Base-by-base conservation (phyloP, 306 rosid species). In the Quercus alba region DNA sequence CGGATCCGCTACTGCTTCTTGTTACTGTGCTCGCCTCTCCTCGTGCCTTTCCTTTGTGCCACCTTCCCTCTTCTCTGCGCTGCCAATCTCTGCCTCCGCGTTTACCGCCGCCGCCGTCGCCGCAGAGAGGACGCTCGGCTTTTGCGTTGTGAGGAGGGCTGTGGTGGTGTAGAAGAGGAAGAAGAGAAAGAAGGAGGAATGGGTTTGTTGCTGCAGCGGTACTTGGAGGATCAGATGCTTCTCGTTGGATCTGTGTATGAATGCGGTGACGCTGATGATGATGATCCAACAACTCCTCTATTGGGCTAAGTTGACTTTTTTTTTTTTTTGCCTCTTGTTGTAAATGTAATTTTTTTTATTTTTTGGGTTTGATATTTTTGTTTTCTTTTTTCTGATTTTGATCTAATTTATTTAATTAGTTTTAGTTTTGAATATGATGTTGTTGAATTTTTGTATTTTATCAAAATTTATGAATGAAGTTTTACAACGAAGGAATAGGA, bases 211-310 rank as follows among this genome's bases (percentile, higher is more conserved):
- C 63, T 85, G 75, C 88, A 81, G 83, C 82, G 88, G 80, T 85
- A 81, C 67, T 70, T 85, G 85, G 88, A 85, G 67, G 88, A 85
- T 69, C 88, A 85, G 80, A 57, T 85, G 72, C 21, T 70, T 38
- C 85, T 85, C 3, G 88, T 80, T 56, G 82, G 88, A 81, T 85
- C 78, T 51, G 81, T 85, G 70, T 85, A 85, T 41, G 83, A 81
- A 19, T 85, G 88, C 10, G 76, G 85, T 2, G 81, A 75, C 77
- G 84, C 73, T 10, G 73, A 52, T 3, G 41, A 81, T 14, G 77
- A 49, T 26, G 78, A 33, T 14, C 17, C 25, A 20, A 61, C 17
- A 6, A 12, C 17, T 49, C 17, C 17, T 3, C 54, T 49, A 49
- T 49, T 49, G 54, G 17, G 15, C 15, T 49, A 38, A 38, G 17